These are phyloP conservation scores for Darksidea phi DNA, from an alignment of 495 filamentous ascomycete genomes.

Conservation along the genomic window DNA sequence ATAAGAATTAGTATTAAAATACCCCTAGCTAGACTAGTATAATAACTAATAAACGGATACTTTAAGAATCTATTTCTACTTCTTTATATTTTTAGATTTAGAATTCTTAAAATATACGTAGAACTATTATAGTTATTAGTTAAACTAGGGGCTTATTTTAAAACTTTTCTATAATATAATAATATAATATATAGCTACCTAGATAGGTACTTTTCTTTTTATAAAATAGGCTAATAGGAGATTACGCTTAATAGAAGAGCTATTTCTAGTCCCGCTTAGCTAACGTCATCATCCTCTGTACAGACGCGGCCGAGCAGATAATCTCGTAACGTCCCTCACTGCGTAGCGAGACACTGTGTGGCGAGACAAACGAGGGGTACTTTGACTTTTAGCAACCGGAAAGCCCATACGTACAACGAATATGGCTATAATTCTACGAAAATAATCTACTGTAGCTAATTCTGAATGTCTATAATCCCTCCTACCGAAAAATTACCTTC, in stretches of 20 bases:
- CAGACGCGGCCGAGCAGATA: too few relatives aligned
- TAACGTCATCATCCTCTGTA: constrained; percentile 3
- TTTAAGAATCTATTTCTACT: constrained; percentile 10
- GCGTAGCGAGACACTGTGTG: too few relatives aligned
- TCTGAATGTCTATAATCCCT: constrained; percentile 16
- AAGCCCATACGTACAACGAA: constrained; percentile 13
- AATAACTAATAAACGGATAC: constrained; percentile 7
- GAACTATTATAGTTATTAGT: constrained; percentile 7
- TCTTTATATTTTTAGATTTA: not conserved
- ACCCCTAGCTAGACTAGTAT: not conserved
- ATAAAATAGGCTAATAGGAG: constrained; percentile 12
- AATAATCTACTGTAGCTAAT: constrained; percentile 27
- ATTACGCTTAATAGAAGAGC: constrained; percentile 9
- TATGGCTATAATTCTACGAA: constrained; percentile 24
- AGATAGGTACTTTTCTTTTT: constrained; percentile 12
- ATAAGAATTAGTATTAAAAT: constrained; percentile 10
- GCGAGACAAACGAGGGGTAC: constrained; percentile 15
- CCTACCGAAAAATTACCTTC: constrained; percentile 28
- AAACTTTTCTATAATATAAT: constrained; percentile 6
- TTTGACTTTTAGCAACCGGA: constrained; percentile 10
- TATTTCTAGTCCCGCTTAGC: constrained; percentile 8
- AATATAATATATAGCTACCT: not conserved
- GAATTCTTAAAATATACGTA: constrained; percentile 12
- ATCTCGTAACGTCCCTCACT: too few relatives aligned
- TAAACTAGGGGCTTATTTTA: constrained; percentile 5